These are phyloP conservation scores for Xylariaceae sp. DNA, from an alignment of 2,329 filamentous ascomycete genomes.

Conservation along the genomic window DNA sequence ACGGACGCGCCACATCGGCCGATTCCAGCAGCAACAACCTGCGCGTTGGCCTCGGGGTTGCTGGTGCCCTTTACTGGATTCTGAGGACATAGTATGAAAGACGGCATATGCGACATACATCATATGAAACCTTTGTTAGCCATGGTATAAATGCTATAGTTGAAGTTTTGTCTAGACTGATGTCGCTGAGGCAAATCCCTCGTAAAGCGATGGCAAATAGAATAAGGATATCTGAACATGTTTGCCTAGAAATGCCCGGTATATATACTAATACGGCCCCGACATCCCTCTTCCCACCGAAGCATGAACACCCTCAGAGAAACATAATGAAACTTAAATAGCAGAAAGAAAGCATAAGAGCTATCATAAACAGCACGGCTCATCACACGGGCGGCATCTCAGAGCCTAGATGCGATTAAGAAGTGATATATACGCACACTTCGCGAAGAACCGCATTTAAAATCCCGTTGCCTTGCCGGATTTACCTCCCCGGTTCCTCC, in stretches of 20 bases:
- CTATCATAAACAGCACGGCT: background rate
- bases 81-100: too few species aligned
- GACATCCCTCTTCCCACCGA: background rate
- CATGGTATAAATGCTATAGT: constrained; percentile 5
- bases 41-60: background rate
- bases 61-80: too few species aligned
- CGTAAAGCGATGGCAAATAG: background rate
- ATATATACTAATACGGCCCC: background rate
- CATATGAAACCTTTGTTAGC: background rate
- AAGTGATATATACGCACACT: background rate
- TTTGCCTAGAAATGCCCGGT: too few species aligned
- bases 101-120: too few species aligned
- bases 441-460: constrained; percentile 1
- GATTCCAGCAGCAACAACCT: background rate
- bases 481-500: constrained; percentile 22
- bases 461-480: constrained; percentile 12
- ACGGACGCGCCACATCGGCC: constrained; percentile 4
- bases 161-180: constrained; percentile 2
- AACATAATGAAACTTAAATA: background rate
- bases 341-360: background rate
- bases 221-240: background rate
- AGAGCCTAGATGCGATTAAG: background rate
- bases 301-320: background rate
- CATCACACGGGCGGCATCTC: background rate
- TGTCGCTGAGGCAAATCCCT: background rate